A percentile compares a stretch with the other conserved stretches of the same genome.
These are phyloP conservation scores for Colletotrichum echinochloae DNA, from an alignment of 2,329 filamentous ascomycete genomes.

Conservation along the genomic window DNA sequence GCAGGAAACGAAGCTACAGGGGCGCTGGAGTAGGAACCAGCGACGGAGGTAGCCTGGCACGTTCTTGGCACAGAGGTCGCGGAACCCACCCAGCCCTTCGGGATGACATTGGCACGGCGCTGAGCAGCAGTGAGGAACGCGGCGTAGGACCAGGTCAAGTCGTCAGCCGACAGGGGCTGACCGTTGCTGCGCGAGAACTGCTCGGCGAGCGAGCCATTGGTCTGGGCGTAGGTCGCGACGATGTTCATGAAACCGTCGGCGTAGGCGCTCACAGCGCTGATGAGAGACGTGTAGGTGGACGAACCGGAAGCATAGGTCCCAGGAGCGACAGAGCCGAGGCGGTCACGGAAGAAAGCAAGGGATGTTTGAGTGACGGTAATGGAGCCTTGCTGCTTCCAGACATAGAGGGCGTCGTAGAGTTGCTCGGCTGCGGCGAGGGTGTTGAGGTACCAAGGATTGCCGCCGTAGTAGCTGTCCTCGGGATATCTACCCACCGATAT, in stretches of 20 bases:
- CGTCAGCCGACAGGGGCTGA: slow-evolving; percentile 69
- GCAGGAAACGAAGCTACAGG: slow-evolving; percentile 63
- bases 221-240: slow-evolving; percentile 70
- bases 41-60: slow-evolving; percentile 61
- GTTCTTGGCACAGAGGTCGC: slow-evolving; percentile 61
- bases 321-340: slow-evolving; percentile 66
- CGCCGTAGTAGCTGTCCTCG: slow-evolving; percentile 80
- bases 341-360: slow-evolving; percentile 77
- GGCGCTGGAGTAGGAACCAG: slow-evolving; percentile 64
- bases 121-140: slow-evolving; percentile 73
- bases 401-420: slow-evolving; percentile 80
- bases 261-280: slow-evolving; percentile 67
- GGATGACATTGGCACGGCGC: slow-evolving; percentile 66
- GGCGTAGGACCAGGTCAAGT: slow-evolving; percentile 81
- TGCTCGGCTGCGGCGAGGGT: slow-evolving; percentile 84
- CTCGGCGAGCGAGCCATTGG: slow-evolving; percentile 74
- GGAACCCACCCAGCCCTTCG: slow-evolving; percentile 66
- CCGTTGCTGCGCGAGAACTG: slow-evolving; percentile 70
- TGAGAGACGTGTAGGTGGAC: slow-evolving; percentile 64
- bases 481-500: slow-evolving; percentile 75
- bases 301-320: slow-evolving; percentile 71
- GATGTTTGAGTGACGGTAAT: slow-evolving; percentile 75
- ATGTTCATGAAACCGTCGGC: slow-evolving; percentile 72
- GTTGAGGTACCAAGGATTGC: slow-evolving; percentile 85
- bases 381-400: slow-evolving; percentile 73